Percentiles rank a stretch among this genome's conserved stretches.
Conservation (phyloP, 768 basidiomycete genomes). For the Boletus sp. region DNA sequence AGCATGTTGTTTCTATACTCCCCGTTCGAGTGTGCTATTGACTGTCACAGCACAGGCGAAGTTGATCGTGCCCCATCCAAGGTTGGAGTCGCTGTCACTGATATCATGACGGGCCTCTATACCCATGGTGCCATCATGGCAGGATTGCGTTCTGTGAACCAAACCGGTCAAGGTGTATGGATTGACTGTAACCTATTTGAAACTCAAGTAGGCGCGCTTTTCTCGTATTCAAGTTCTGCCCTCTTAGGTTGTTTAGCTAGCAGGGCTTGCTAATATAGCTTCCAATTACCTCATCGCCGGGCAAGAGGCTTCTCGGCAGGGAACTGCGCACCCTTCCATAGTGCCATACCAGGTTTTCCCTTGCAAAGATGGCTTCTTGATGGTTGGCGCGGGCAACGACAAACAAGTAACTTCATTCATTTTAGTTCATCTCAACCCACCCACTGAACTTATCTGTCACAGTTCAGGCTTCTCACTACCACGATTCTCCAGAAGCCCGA, state of each 20-base stretch:
- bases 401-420: constrained; percentile 55
- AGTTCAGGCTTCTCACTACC: constrained; percentile 72
- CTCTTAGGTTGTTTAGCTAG: constrained; percentile 52
- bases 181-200: constrained; percentile 95
- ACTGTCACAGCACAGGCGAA: constrained; percentile 73
- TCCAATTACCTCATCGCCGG: constrained; percentile 90
- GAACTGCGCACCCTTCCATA: constrained; percentile 93
- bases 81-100: constrained; percentile 94
- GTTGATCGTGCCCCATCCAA: constrained; percentile 83
- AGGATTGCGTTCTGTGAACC: constrained; percentile 74
- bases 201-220: constrained; percentile 60
- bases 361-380: constrained; percentile 83
- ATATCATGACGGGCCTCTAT: constrained; percentile 85
- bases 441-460: constrained; percentile 13
- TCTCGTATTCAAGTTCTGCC: not conserved
- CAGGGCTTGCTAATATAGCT: constrained; percentile 88
- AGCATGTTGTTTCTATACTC: constrained; percentile 29
- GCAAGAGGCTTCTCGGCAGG: constrained; percentile 78
- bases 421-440: not conserved
- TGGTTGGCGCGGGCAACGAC: constrained; percentile 93
- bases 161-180: constrained; percentile 86
- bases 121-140: constrained; percentile 94
- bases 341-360: constrained; percentile 92
- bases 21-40: constrained; percentile 7
- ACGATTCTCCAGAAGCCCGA: constrained; percentile 61